phyloP scores from a whole-genome alignment of 768 basidiomycete species.

The Wakefieldia striispora region DNA sequence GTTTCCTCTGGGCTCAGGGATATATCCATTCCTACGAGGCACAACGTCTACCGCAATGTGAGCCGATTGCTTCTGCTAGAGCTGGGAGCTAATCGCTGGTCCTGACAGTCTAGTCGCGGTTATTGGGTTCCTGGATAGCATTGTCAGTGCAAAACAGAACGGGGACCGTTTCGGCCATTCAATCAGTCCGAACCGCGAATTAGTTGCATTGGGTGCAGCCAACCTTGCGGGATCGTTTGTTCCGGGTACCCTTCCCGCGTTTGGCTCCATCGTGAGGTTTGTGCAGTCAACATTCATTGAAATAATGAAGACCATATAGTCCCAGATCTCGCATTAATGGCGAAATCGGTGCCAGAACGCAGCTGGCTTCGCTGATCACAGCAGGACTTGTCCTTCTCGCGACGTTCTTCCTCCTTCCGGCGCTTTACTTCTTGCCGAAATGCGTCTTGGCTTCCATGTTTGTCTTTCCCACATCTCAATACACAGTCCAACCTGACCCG shows the following conservation, averaged over 20 bases:
- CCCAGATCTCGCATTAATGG: conserved; percentile 81
- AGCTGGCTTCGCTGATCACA: conserved; percentile 83
- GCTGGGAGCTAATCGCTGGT: neutral
- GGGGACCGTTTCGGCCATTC: conserved; percentile 81
- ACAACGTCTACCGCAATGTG: conserved; percentile 87
- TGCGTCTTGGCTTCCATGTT: conserved; percentile 87
- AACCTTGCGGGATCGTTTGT: conserved; percentile 80
- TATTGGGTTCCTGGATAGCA: conserved; percentile 91
- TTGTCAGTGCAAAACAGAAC: conserved; percentile 94
- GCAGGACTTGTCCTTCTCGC: conserved; percentile 73
- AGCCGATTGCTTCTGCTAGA: conserved; percentile 4
- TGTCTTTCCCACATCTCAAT: conserved; percentile 26
- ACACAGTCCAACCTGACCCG: conserved; percentile 9
- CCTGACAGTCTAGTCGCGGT: conserved; percentile 64
- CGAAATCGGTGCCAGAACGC: conserved; percentile 83
- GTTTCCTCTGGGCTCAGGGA: conserved; percentile 64
- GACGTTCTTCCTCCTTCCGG: conserved; percentile 87
- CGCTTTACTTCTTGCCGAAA: conserved; percentile 85
- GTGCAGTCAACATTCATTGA: conserved; percentile 12
- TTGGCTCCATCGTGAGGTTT: conserved; percentile 88
- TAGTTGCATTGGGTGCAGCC: conserved; percentile 84
- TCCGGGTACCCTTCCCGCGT: conserved; percentile 88
- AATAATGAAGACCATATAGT: neutral
- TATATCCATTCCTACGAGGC: conserved; percentile 62
- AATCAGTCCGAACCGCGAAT: conserved; percentile 91